A percentile compares a stretch with the other conserved stretches of the same genome.
Conservation (phyloP, 2,329 filamentous ascomycete species). For the Diaporthe nobilis region DNA sequence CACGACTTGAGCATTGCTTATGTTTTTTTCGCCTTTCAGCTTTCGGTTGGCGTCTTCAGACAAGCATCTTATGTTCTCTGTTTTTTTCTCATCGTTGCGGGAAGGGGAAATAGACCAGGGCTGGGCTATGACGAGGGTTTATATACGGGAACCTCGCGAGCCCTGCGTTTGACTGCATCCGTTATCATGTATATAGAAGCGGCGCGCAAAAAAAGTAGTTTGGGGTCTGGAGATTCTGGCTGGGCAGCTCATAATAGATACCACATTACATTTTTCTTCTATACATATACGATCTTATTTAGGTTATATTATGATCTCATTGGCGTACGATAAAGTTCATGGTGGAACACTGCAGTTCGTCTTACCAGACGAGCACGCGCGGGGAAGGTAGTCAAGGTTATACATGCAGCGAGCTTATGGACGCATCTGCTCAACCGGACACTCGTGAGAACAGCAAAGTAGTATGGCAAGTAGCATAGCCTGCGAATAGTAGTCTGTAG, state of each 20-base stretch:
- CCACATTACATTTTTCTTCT: background rate
- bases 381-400: background rate
- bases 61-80: background rate
- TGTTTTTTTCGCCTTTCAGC: background rate
- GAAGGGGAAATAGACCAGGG: background rate
- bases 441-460: background rate
- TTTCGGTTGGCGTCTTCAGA: background rate
- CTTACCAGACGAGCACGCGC: background rate
- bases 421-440: background rate
- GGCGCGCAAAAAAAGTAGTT: background rate
- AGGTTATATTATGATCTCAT: background rate
- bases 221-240: background rate
- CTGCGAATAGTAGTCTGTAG: background rate
- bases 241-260: constrained; percentile 15
- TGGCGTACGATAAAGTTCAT: background rate
- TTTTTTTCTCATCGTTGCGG: background rate
- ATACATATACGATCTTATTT: background rate
- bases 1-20: background rate
- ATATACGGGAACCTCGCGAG: constrained; percentile 14
- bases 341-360: background rate
- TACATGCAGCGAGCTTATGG: background rate
- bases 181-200: background rate
- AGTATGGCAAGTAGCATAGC: background rate
- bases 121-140: background rate
- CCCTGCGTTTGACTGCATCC: background rate